phyloP scores from a whole-genome alignment of 768 basidiomycete species.

The Pulveroboletus frians region DNA sequence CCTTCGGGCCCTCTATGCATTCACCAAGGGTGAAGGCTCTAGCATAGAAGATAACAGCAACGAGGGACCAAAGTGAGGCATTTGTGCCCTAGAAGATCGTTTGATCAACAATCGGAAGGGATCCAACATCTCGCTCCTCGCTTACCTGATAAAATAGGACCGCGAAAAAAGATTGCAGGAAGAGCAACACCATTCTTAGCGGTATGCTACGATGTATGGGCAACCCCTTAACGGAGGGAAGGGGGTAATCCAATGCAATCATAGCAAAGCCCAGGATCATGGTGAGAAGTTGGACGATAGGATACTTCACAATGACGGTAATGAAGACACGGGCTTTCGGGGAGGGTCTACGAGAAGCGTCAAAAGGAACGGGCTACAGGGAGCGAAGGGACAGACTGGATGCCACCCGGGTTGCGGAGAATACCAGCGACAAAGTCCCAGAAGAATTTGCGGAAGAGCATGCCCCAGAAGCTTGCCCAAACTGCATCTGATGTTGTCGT shows the following conservation, averaged over 20 bases:
- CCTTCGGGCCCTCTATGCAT: constrained; percentile 59
- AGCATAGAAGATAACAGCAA: constrained; percentile 63
- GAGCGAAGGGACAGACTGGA: constrained; percentile 52
- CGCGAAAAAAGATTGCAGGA: constrained; percentile 57
- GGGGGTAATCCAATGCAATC: constrained; percentile 67
- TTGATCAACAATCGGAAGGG: neutral
- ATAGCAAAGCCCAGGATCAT: constrained; percentile 57
- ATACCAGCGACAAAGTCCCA: constrained; percentile 91
- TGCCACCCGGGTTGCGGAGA: constrained; percentile 70
- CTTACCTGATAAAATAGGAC: constrained; percentile 73
- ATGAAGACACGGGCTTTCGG: constrained; percentile 59
- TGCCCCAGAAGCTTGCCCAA: constrained; percentile 77
- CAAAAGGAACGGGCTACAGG: neutral
- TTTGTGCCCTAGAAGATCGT: constrained; percentile 65
- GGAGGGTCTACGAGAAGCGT: constrained; percentile 44
- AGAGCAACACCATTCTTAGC: constrained; percentile 55
- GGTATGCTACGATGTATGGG: constrained; percentile 62
- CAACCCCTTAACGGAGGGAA: constrained; percentile 51
- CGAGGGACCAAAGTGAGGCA: constrained; percentile 72
- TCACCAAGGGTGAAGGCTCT: constrained; percentile 67
- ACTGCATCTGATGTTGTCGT: constrained; percentile 51
- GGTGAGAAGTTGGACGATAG: constrained; percentile 65
- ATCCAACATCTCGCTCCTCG: neutral
- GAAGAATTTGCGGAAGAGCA: constrained; percentile 91
- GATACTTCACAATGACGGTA: constrained; percentile 68